Percentiles rank a stretch among this genome's conserved stretches.
These are phyloP conservation scores for Gamsiella multidivaricata DNA, from an alignment of 192 early-diverging fungal genomes.

Conservation along the genomic window DNA sequence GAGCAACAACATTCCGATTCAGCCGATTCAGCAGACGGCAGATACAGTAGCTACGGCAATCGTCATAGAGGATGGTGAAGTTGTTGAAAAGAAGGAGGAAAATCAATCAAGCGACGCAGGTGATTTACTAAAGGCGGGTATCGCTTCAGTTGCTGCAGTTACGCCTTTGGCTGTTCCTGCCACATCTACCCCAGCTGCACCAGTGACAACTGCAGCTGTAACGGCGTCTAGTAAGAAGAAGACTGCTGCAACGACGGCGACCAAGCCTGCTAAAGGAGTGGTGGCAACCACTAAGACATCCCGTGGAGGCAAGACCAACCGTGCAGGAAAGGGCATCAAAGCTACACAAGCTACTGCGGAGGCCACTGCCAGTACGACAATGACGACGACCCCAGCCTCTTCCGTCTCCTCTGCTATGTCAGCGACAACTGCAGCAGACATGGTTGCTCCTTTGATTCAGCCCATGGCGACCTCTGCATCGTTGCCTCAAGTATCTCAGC, in stretches of 20 bases:
- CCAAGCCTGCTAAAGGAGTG: neutral
- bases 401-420: neutral
- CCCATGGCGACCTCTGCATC: neutral
- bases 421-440: neutral
- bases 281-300: neutral
- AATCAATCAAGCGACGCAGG: neutral
- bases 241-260: neutral
- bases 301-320: conserved; percentile 25
- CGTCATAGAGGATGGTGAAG: conserved; percentile 17
- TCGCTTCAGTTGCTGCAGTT: neutral
- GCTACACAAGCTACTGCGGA: neutral
- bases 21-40: neutral
- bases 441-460: neutral
- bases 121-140: neutral
- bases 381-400: neutral
- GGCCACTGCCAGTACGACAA: neutral
- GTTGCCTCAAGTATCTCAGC: neutral
- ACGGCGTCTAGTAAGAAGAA: conserved; percentile 8
- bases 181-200: neutral
- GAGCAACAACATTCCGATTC: neutral
- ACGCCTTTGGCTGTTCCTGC: neutral
- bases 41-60: neutral
- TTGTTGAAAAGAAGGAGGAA: conserved; percentile 13
- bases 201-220: neutral
- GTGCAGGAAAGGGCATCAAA: conserved; percentile 30